A percentile compares a stretch with the other conserved stretches of the same genome.
These are phyloP conservation scores for Vavraia culicis DNA, from an alignment of 371 early-diverging fungal genomes.

Conservation along the genomic window DNA sequence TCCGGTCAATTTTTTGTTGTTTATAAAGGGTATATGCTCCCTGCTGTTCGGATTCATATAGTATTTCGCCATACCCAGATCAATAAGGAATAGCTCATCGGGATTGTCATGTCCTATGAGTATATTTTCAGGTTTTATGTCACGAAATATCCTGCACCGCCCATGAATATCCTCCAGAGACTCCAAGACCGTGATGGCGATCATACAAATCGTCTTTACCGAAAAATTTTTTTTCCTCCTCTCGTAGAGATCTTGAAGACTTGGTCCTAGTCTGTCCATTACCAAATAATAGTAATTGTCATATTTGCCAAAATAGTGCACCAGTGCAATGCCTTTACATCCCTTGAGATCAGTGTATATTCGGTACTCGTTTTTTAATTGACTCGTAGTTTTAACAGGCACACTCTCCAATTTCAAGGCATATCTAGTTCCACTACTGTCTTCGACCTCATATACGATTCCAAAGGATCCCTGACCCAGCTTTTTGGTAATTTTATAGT, in stretches of 20 bases:
- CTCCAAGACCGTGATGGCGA: constrained; percentile 41
- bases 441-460: constrained; percentile 53
- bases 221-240: constrained; percentile 19
- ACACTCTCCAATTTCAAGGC: constrained; percentile 52
- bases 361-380: constrained; percentile 34
- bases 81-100: constrained; percentile 79
- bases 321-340: constrained; percentile 18
- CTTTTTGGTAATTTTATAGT: constrained; percentile 14
- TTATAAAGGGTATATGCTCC: constrained; percentile 81
- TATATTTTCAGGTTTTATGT: constrained; percentile 57
- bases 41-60: constrained; percentile 82
- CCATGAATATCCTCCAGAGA: constrained; percentile 50
- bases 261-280: constrained; percentile 28
- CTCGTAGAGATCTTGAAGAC: constrained; percentile 27
- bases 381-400: constrained; percentile 4
- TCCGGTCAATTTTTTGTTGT: constrained; percentile 90
- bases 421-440: constrained; percentile 60
- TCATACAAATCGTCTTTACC: constrained; percentile 28
- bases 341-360: constrained; percentile 24
- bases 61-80: constrained; percentile 93
- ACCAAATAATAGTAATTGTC: constrained; percentile 24
- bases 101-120: constrained; percentile 48
- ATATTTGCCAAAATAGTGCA: constrained; percentile 25
- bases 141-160: constrained; percentile 53
- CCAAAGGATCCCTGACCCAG: constrained; percentile 76